These are phyloP conservation scores for Trichocomaceae sp. DNA, from an alignment of 2,329 filamentous ascomycete species.

Conservation along the genomic window DNA sequence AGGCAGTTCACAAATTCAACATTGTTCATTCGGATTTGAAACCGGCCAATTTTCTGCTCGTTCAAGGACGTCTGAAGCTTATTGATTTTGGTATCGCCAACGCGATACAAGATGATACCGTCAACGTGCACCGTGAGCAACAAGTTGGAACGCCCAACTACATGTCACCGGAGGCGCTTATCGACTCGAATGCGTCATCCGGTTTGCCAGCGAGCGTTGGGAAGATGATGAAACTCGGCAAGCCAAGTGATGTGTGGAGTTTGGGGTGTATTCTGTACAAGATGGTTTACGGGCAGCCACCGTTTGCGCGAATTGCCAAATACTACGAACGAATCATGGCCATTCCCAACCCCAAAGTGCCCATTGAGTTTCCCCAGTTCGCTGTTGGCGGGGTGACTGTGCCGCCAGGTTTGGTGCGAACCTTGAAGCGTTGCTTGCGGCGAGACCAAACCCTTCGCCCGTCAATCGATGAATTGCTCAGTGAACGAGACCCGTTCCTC, in stretches of 20 bases:
- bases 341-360: constrained; percentile 45
- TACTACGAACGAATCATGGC: constrained; percentile 70
- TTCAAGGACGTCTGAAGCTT: constrained; percentile 82
- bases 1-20: constrained; percentile 79
- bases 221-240: constrained; percentile 92
- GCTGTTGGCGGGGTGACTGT: constrained; percentile 46
- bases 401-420: constrained; percentile 50
- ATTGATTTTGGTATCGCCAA: constrained; percentile 99
- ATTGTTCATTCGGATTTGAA: constrained; percentile 97
- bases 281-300: constrained; percentile 95
- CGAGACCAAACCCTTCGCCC: constrained; percentile 52
- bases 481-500: constrained; percentile 51
- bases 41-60: constrained; percentile 92
- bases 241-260: constrained; percentile 93
- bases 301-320: constrained; percentile 86
- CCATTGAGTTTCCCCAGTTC: constrained; percentile 41
- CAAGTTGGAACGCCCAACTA: constrained; percentile 97
- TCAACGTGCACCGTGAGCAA: constrained; percentile 93
- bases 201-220: constrained; percentile 42
- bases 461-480: constrained; percentile 51
- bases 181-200: constrained; percentile 69
- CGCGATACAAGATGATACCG: constrained; percentile 92
- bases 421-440: constrained; percentile 52
- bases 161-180: constrained; percentile 92
- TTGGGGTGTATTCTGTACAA: constrained; percentile 95